A percentile compares a stretch with the other conserved stretches of the same genome.
Conservation (phyloP, 2,329 filamentous ascomycete species). For the Trichophyton rubrum region DNA sequence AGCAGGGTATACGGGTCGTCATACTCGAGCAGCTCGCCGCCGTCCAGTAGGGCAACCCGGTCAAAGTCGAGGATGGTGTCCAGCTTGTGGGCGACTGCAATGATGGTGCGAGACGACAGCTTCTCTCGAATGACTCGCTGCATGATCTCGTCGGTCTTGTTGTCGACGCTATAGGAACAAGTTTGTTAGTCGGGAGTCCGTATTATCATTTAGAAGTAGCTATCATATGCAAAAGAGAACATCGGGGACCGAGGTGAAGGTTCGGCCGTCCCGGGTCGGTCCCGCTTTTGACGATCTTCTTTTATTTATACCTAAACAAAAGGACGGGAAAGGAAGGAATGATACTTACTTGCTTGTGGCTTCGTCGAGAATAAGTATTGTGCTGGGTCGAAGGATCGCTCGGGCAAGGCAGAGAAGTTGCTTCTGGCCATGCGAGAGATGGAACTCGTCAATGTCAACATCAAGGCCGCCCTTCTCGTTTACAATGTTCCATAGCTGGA, state of each 20-base stretch:
- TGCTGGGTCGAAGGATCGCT: constrained; percentile 40
- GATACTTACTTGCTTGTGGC: constrained; percentile 29
- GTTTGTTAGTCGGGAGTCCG: background rate
- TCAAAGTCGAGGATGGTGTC: constrained; percentile 34
- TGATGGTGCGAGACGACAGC: constrained; percentile 47
- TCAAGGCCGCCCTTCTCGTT: constrained; percentile 30
- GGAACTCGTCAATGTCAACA: constrained; percentile 36
- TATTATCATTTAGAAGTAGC: no score
- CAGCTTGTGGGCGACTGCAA: constrained; percentile 45
- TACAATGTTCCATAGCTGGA: constrained; percentile 28
- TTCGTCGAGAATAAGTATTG: constrained; percentile 36
- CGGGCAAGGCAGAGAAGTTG: constrained; percentile 53
- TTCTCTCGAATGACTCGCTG: constrained; percentile 43
- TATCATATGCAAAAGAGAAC: constrained; percentile 22
- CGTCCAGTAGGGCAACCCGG: constrained; percentile 27
- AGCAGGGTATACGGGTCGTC: constrained; percentile 25
- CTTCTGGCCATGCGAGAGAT: constrained; percentile 47
- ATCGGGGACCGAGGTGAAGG: background rate
- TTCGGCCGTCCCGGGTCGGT: background rate
- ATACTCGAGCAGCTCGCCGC: constrained; percentile 24
- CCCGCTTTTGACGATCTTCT: background rate
- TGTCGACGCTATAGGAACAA: constrained; percentile 37
- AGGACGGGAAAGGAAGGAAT: constrained; percentile 15
- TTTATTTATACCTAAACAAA: background rate
- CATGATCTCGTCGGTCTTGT: constrained; percentile 45